These are phyloP conservation scores for Candida insectalens DNA, from an alignment of 805 yeast species.

Conservation along the genomic window DNA sequence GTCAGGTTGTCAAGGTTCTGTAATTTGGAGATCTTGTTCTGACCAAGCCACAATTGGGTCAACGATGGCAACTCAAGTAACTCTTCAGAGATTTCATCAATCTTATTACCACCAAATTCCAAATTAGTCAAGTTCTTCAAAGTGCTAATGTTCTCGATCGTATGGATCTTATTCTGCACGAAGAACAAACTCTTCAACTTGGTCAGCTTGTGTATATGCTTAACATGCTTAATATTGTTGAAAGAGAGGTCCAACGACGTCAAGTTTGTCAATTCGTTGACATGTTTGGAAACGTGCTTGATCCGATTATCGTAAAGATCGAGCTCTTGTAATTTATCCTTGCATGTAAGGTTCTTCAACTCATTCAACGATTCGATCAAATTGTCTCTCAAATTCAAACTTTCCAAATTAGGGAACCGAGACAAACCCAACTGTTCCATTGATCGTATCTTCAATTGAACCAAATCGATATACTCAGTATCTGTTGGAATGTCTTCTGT, in stretches of 20 bases:
- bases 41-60: conserved; percentile 86
- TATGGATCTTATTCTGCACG: conserved; percentile 79
- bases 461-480: conserved; percentile 49
- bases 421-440: conserved; percentile 50
- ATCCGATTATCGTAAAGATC: conserved; percentile 91
- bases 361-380: conserved; percentile 65
- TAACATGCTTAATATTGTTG: conserved; percentile 79
- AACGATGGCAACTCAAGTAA: conserved; percentile 45
- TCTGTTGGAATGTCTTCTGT: conserved; percentile 49
- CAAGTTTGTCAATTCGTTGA: conserved; percentile 49
- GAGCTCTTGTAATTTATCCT: conserved; percentile 55
- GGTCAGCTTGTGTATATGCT: conserved; percentile 56
- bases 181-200: conserved; percentile 64
- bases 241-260: conserved; percentile 73
- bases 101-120: conserved; percentile 86
- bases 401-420: conserved; percentile 47
- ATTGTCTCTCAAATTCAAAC: conserved; percentile 75
- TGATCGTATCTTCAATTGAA: conserved; percentile 60
- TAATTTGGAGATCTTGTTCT: conserved; percentile 61
- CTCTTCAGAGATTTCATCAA: conserved; percentile 46
- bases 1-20: conserved; percentile 50
- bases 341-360: conserved; percentile 40
- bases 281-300: conserved; percentile 68
- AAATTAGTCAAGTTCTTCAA: conserved; percentile 52
- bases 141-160: conserved; percentile 56